Conservation (phyloP, 2,329 filamentous ascomycete genomes). For the Diplocarpon mali region DNA sequence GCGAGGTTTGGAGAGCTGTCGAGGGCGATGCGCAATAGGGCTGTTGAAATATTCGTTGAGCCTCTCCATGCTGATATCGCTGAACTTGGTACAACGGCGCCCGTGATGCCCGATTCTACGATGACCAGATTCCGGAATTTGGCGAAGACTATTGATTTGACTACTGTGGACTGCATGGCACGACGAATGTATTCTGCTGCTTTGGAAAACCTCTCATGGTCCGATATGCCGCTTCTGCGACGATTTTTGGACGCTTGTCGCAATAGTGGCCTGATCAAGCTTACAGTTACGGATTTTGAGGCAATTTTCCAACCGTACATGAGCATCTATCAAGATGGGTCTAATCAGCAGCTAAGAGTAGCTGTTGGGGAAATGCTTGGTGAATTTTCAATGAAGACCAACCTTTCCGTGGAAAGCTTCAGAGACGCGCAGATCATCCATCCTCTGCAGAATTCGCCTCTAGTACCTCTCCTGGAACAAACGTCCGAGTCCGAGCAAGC, state of each 20-base stretch:
- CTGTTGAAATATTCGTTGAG: conserved; percentile 75
- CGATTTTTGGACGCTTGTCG: conserved; percentile 18
- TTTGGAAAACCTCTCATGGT: conserved; percentile 26
- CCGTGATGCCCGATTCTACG: conserved; percentile 17
- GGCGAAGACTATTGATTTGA: conserved; percentile 10
- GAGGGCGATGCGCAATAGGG: conserved; percentile 90
- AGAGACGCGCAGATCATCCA: conserved; percentile 39
- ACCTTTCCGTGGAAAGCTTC: conserved; percentile 25
- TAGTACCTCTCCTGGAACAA: conserved; percentile 36
- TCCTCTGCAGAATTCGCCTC: conserved; percentile 44
- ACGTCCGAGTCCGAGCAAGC: conserved; percentile 26
- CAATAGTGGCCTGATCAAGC: background rate
- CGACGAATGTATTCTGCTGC: conserved; percentile 17
- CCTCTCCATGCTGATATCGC: conserved; percentile 14
- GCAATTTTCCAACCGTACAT: conserved; percentile 13
- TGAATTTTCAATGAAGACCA: conserved; percentile 16
- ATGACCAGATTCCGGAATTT: conserved; percentile 24
- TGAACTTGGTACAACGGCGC: too few relatives aligned
- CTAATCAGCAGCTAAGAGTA: conserved; percentile 18
- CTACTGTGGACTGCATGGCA: background rate
- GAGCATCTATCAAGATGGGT: conserved; percentile 17
- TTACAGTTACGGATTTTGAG: background rate
- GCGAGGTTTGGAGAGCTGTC: conserved; percentile 87
- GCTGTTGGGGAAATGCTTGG: conserved; percentile 19
- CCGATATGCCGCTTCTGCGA: conserved; percentile 22